A percentile compares a stretch with the other conserved stretches of the same genome.
Evolutionary conservation across 2,329 filamentous ascomycete genomes (phyloP).

Genomic region (Beauveria sp.): DNA sequence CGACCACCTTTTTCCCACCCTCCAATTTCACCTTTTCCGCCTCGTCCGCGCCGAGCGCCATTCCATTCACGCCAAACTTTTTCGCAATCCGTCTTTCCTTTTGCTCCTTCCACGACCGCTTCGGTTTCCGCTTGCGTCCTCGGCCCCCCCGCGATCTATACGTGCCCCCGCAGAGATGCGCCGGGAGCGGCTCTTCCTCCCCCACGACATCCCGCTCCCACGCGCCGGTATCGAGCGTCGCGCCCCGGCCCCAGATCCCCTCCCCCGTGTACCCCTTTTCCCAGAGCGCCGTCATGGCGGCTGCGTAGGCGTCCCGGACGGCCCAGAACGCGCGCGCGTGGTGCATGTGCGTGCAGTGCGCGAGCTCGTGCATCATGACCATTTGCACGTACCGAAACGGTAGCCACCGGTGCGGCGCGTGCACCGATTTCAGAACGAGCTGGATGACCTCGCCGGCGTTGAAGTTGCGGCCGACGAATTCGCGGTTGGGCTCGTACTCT

Average conservation of each 20-base stretch:
- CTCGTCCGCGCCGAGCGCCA: conserved; percentile 62
- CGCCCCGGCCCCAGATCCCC: conserved; percentile 73
- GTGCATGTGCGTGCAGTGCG: conserved; percentile 89
- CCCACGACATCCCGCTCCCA: conserved; percentile 36
- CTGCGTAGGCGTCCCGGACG: conserved; percentile 65
- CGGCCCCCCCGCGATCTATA: conserved; percentile 54
- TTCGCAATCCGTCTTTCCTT: conserved; percentile 65
- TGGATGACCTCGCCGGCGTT: conserved; percentile 84
- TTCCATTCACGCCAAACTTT: conserved; percentile 68
- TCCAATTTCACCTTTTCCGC: conserved; percentile 58
- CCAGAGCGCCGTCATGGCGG: conserved; percentile 66
- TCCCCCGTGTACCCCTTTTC: conserved; percentile 65
- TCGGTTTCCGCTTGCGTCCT: conserved; percentile 45
- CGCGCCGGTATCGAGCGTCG: conserved; percentile 53
- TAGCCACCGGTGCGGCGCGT: conserved; percentile 59
- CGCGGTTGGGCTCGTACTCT: conserved; percentile 71
- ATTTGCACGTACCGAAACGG: conserved; percentile 81
- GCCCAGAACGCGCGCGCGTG: conserved; percentile 76
- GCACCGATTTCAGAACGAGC: conserved; percentile 64
- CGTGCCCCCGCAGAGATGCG: conserved; percentile 75
- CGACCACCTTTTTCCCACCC: conserved; percentile 52
- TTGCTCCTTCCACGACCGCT: conserved; percentile 57
- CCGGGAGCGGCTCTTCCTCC: conserved; percentile 51
- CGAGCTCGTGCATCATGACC: conserved; percentile 92
- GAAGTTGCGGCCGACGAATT: conserved; percentile 86